Evolutionary conservation across 106 monocot genomes (phyloP), one percentile per base, ranked within the genome.

Genomic region (Dendrobium chrysotoxum): DNA sequence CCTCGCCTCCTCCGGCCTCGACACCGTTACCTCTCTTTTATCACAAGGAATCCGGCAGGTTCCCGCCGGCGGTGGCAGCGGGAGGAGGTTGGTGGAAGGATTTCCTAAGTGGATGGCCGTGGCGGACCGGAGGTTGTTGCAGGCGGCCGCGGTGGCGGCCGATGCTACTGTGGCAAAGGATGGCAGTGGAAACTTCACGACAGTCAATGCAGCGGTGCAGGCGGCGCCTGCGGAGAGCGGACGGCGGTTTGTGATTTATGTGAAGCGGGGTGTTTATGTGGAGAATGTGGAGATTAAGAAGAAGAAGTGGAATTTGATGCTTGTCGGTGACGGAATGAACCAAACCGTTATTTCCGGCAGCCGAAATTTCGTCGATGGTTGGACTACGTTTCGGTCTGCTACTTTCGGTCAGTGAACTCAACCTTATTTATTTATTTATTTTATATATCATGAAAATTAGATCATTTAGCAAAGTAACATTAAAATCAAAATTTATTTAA

Each of bases 231-330:
- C 25, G 68, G 44, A 88, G 79, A 89, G 93, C 79, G 28, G 3
- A 76, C 84, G 50, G 77, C 84, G 91, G 75, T 88, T 79, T 61
- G 89, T 93, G 74, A 93, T 96, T 9, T 88, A 91, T 44, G 88
- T 96, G 35, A 96, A 93, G 86, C 83, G 75, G 40, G 95, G 95
- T 35, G 73, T 96, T 13, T 96, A 96, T 68, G 80, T 54, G 40
- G 95, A 96, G 85, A 93, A 90, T 76, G 91, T 96, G 82, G 91
- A 89, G 68, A 78, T 96, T 20, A 89, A 87, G 68, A 96, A 88
- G 91, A 96, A 88, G 85, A 96, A 91, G 81, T 89, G 93, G 89
- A 96, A 96, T 38, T 3, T 96, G 42, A 86, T 96, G 89, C 25
- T 96, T 5, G 71, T 96, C 18, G 95, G 95, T 1, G 95, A 96